phyloP scores from a whole-genome alignment of 2,329 filamentous ascomycete genomes.

The Fusarium neocosmosporiellum region DNA sequence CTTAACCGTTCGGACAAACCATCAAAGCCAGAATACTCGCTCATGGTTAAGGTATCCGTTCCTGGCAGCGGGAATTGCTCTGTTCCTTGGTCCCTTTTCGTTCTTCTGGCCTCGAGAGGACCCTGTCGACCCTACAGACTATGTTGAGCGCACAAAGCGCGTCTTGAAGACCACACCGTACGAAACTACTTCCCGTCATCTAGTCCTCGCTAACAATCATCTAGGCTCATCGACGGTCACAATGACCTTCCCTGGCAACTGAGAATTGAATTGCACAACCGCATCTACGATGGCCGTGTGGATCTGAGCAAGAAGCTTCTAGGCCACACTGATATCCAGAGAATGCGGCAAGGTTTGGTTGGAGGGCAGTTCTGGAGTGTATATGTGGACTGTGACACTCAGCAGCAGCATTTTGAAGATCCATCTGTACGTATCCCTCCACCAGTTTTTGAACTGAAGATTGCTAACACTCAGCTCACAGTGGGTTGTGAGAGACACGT shows the following conservation, averaged over 20 bases:
- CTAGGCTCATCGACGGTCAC: slow-evolving; percentile 40
- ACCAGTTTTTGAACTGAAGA: not conserved
- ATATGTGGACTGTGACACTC: slow-evolving; percentile 38
- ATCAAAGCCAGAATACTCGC: not conserved
- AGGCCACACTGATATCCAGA: slow-evolving; percentile 42
- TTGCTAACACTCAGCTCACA: not conserved
- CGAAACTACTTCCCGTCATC: not conserved
- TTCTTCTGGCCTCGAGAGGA: slow-evolving; percentile 8
- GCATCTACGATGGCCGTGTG: slow-evolving; percentile 23
- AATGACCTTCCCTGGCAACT: slow-evolving; percentile 46
- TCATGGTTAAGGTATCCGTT: slow-evolving; percentile 2
- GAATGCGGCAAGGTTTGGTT: slow-evolving; percentile 43
- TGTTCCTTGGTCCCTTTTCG: slow-evolving; percentile 10
- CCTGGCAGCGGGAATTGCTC: not conserved
- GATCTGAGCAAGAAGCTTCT: slow-evolving; percentile 30
- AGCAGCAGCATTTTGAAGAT: slow-evolving; percentile 40
- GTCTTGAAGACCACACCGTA: slow-evolving; percentile 20
- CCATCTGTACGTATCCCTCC: slow-evolving; percentile 24
- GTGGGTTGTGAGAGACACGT: slow-evolving; percentile 20
- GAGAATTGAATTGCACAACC: slow-evolving; percentile 45
- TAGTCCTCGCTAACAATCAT: slow-evolving; percentile 16
- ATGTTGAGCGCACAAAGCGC: slow-evolving; percentile 16
- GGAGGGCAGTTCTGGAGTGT: slow-evolving; percentile 47
- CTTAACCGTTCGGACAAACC: not conserved
- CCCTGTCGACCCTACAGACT: slow-evolving; percentile 14